Conservation (phyloP, 1,139 yeast genomes). For the Kluyveromyces marxianus region DNA sequence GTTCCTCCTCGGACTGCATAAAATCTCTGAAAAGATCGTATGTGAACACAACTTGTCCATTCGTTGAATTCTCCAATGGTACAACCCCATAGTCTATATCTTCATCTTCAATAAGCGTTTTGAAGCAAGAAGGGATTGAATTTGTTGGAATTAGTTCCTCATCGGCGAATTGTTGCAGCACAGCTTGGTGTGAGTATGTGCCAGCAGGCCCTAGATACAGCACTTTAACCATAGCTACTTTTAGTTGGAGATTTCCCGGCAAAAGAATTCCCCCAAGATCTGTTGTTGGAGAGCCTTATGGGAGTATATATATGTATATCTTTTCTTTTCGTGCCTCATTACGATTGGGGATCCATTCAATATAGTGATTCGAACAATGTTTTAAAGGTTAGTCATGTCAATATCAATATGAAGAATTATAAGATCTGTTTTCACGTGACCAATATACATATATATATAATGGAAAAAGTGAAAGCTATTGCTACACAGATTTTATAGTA, state of each 20-base stretch:
- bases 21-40: constrained; percentile 73
- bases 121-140: constrained; percentile 60
- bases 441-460: constrained; percentile 5
- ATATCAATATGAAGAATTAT: not conserved
- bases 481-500: no score
- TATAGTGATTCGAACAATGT: no score
- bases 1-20: constrained; percentile 31
- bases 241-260: no score
- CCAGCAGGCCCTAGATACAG: constrained; percentile 86
- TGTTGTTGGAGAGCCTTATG: not conserved
- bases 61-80: constrained; percentile 90
- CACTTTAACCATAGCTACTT: constrained; percentile 31
- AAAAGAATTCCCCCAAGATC: not conserved
- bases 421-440: not conserved
- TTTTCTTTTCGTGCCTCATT: no score
- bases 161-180: constrained; percentile 60
- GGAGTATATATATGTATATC: no score
- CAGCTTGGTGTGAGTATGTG: constrained; percentile 90
- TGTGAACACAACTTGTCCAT: constrained; percentile 85
- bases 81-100: constrained; percentile 67
- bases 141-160: constrained; percentile 30
- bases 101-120: constrained; percentile 37
- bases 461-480: no score
- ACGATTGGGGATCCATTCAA: no score
- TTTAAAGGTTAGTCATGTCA: no score